Percentiles rank a stretch among this genome's conserved stretches.
These are phyloP conservation scores for Penicillium taxi DNA, from an alignment of 495 filamentous ascomycete genomes.

Conservation along the genomic window DNA sequence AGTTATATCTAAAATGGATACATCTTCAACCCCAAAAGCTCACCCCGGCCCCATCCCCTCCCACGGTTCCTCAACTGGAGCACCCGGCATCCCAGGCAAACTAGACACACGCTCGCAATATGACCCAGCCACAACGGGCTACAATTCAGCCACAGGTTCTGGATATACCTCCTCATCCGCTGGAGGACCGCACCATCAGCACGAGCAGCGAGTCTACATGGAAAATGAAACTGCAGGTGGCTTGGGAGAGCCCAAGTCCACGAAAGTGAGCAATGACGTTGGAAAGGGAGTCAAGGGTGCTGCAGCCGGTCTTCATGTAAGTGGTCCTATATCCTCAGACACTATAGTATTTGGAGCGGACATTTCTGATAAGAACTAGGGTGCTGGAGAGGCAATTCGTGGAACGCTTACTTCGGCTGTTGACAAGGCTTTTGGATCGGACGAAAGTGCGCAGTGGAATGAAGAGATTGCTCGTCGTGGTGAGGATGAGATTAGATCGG, in stretches of 20 bases:
- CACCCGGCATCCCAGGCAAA: conserved; percentile 17
- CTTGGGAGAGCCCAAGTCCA: conserved; percentile 1
- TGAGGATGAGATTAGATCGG: conserved; percentile 28
- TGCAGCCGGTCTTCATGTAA: conserved; percentile 32
- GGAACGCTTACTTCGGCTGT: conserved; percentile 31
- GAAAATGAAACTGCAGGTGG: conserved; percentile 5
- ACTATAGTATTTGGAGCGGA: not conserved
- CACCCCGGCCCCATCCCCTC: conserved; percentile 6
- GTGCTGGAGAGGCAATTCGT: conserved; percentile 39
- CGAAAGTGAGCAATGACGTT: conserved; percentile 2
- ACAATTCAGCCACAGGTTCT: conserved; percentile 25
- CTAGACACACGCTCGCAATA: conserved; percentile 16
- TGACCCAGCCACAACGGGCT: conserved; percentile 14
- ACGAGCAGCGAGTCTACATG: conserved; percentile 10
- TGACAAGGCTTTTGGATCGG: conserved; percentile 34
- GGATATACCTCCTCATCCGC: conserved; percentile 13
- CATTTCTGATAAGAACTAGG: conserved; percentile 13
- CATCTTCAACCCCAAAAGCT: no score
- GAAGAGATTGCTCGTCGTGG: conserved; percentile 30
- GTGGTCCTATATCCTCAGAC: no score
- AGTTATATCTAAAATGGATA: no score
- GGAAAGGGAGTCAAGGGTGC: conserved; percentile 17
- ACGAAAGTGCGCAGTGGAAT: conserved; percentile 30
- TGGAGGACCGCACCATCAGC: conserved; percentile 3
- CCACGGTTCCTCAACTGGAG: conserved; percentile 25